phyloP scores from a whole-genome alignment of 176 grass and related monocot species.

The Calamus simplicifolius region DNA sequence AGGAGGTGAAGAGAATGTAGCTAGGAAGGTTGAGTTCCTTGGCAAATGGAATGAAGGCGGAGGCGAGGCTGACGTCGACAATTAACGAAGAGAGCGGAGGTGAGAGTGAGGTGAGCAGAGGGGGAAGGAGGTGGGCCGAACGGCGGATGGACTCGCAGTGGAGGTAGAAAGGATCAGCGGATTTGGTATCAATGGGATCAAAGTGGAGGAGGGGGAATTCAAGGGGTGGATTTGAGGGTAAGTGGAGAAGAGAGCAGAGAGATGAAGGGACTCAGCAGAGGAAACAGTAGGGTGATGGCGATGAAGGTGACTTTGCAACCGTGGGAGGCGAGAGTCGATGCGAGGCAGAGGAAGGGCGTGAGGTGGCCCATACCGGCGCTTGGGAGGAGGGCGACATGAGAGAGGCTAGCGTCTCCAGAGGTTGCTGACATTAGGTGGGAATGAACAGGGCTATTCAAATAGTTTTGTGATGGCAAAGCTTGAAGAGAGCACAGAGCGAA shows the following conservation, averaged over 20 bases:
- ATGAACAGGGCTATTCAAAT: too few relatives aligned
- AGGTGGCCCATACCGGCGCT: constrained; percentile 82
- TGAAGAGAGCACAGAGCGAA: too few relatives aligned
- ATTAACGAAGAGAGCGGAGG: constrained; percentile 29
- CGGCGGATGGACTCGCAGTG: constrained; percentile 39
- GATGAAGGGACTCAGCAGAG: constrained; percentile 35
- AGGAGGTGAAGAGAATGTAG: constrained; percentile 45
- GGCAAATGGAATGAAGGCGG: constrained; percentile 28
- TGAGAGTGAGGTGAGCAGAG: constrained; percentile 14
- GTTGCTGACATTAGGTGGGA: too few relatives aligned
- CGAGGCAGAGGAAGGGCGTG: constrained; percentile 57
- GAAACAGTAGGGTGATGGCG: constrained; percentile 48
- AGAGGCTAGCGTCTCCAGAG: neutral
- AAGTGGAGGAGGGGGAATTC: constrained; percentile 28
- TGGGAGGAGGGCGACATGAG: constrained; percentile 58
- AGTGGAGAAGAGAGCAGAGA: constrained; percentile 23
- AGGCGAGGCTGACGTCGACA: constrained; percentile 26
- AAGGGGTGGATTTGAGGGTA: constrained; percentile 28
- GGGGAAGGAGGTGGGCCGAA: constrained; percentile 31
- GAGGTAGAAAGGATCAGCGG: constrained; percentile 45
- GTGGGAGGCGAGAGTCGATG: constrained; percentile 19
- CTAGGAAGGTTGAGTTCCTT: constrained; percentile 13
- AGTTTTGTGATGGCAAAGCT: too few relatives aligned
- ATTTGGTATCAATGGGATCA: constrained; percentile 4
- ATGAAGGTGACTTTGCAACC: constrained; percentile 49